Evolutionary conservation across 2,329 filamentous ascomycete genomes (phyloP).

Genomic region (Diaporthe humulicola): DNA sequence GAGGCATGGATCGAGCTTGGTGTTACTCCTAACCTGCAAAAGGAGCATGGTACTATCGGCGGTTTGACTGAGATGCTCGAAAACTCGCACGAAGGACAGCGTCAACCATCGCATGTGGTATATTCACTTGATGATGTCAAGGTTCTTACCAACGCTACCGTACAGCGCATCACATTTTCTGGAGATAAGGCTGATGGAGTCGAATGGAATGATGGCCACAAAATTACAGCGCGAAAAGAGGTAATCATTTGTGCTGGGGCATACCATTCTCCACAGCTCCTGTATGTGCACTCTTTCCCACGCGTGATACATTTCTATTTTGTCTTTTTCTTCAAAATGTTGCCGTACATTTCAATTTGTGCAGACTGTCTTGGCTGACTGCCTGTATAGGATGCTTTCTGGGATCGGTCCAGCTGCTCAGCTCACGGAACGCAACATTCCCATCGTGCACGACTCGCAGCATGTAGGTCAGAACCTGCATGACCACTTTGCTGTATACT

Average conservation of each 20-base stretch:
- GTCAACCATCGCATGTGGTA: constrained; percentile 43
- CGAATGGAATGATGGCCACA: constrained; percentile 47
- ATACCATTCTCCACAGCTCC: constrained; percentile 52
- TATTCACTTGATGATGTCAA: constrained; percentile 47
- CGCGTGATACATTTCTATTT: neutral
- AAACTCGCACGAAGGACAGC: constrained; percentile 41
- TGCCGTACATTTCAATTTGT: neutral
- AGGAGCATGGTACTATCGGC: constrained; percentile 49
- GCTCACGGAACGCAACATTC: constrained; percentile 51
- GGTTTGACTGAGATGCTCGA: constrained; percentile 50
- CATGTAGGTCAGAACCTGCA: constrained; percentile 70
- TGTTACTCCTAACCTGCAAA: constrained; percentile 46
- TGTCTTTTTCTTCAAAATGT: neutral
- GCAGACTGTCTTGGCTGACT: neutral
- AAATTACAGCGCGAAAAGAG: constrained; percentile 48
- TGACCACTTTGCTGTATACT: constrained; percentile 55
- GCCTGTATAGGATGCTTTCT: constrained; percentile 47
- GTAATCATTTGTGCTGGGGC: constrained; percentile 53
- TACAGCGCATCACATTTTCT: constrained; percentile 43
- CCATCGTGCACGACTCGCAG: constrained; percentile 63
- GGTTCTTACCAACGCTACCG: constrained; percentile 44
- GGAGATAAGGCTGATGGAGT: constrained; percentile 44
- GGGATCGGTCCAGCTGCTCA: constrained; percentile 50
- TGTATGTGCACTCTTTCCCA: constrained; percentile 37
- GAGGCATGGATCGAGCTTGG: constrained; percentile 58